Evolutionary conservation across 305 asterid genomes (phyloP).

Genomic region (Rubia tinctorum): DNA sequence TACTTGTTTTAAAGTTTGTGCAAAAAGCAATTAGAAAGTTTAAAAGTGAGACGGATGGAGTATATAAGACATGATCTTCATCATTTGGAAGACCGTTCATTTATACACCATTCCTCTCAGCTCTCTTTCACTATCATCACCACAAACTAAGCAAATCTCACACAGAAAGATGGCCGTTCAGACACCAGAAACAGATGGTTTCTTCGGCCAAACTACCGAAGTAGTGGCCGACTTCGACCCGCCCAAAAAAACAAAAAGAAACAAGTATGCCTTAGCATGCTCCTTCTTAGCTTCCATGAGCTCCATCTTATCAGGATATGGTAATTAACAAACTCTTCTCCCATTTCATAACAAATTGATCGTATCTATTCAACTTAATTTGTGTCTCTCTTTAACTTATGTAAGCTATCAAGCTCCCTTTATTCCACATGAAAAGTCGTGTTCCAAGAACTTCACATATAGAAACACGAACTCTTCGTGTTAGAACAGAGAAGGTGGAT

Average conservation of each 20-base stretch:
- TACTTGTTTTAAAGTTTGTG: too few relatives aligned
- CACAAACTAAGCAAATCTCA: neutral
- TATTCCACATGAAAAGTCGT: too few relatives aligned
- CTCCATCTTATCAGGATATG: slow-evolving; percentile 73
- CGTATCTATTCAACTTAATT: too few relatives aligned
- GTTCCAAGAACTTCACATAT: too few relatives aligned
- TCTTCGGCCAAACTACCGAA: slow-evolving; percentile 21
- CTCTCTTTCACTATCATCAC: neutral
- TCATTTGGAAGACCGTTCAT: neutral
- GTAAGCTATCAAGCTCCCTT: too few relatives aligned
- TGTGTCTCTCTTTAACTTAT: too few relatives aligned
- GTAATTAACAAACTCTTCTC: slow-evolving; percentile 24
- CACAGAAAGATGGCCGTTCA: slow-evolving; percentile 29
- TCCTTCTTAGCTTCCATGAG: slow-evolving; percentile 68
- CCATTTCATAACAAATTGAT: neutral
- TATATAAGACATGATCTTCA: slow-evolving; percentile 5
- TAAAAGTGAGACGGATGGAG: too few relatives aligned
- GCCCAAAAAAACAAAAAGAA: slow-evolving; percentile 39
- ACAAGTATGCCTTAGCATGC: slow-evolving; percentile 67
- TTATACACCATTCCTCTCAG: neutral
- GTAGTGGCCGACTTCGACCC: slow-evolving; percentile 40
- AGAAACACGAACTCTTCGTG: too few relatives aligned
- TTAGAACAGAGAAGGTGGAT: neutral
- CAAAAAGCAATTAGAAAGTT: too few relatives aligned
- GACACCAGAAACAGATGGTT: slow-evolving; percentile 21